phyloP scores from a whole-genome alignment of 2,329 filamentous ascomycete genomes.

The Hawksworthiomyces lignivorus region DNA sequence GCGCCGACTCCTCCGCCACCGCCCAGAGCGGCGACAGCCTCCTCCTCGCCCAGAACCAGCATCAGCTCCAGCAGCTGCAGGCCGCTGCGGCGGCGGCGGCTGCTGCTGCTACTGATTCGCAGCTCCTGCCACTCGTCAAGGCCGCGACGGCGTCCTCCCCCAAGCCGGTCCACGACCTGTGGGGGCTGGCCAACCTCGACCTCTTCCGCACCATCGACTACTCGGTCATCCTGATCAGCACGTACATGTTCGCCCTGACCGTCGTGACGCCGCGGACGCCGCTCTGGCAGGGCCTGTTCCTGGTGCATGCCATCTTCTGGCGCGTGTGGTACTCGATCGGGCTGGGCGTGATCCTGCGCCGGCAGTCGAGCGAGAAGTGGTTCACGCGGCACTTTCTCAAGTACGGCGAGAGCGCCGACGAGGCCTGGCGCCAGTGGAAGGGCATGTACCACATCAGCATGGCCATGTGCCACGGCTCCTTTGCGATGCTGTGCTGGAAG shows the following conservation, averaged over 20 bases:
- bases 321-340: slow-evolving; percentile 88
- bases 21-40: background rate
- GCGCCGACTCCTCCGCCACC: slow-evolving; percentile 18
- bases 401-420: slow-evolving; percentile 79
- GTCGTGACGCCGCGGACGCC: slow-evolving; percentile 70
- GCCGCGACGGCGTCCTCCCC: slow-evolving; percentile 34
- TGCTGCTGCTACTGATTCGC: background rate
- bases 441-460: slow-evolving; percentile 89
- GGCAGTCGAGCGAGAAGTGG: slow-evolving; percentile 82
- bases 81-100: background rate
- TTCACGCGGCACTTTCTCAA: slow-evolving; percentile 99
- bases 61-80: slow-evolving; percentile 12
- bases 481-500: slow-evolving; percentile 90
- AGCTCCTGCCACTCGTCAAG: too few relatives aligned
- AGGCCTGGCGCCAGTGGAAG: slow-evolving; percentile 98
- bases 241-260: slow-evolving; percentile 68
- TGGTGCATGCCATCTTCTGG: slow-evolving; percentile 73
- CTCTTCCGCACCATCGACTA: slow-evolving; percentile 81
- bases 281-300: slow-evolving; percentile 69
- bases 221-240: slow-evolving; percentile 65
- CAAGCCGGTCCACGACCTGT: slow-evolving; percentile 68
- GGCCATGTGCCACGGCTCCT: slow-evolving; percentile 81
- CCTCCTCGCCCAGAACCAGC: background rate
- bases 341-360: slow-evolving; percentile 74
- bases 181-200: slow-evolving; percentile 79